Evolutionary conservation across 352 stramenopile species (phyloP).

Genomic region (Globisporangium nagaii): DNA sequence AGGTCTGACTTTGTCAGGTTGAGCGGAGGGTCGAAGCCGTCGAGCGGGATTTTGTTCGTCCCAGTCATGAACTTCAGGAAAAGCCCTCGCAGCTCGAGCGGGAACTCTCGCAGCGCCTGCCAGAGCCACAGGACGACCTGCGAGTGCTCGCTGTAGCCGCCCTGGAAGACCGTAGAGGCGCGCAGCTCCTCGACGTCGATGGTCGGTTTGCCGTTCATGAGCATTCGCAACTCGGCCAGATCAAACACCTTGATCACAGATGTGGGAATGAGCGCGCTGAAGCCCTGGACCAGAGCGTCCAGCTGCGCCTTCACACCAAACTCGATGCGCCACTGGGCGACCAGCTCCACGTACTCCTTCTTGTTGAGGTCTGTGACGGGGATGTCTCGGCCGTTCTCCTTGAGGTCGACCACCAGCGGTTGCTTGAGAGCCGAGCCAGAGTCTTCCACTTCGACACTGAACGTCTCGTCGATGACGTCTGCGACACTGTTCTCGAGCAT

Average conservation of each 20-base stretch:
- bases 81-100: constrained; percentile 40
- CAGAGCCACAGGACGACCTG: constrained; percentile 83
- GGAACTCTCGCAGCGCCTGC: constrained; percentile 71
- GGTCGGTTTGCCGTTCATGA: constrained; percentile 45
- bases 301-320: constrained; percentile 51
- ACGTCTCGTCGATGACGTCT: constrained; percentile 80
- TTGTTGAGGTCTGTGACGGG: constrained; percentile 77
- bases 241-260: constrained; percentile 44
- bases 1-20: constrained; percentile 83
- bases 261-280: constrained; percentile 45
- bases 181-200: constrained; percentile 86
- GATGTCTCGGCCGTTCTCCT: constrained; percentile 57
- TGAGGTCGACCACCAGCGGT: constrained; percentile 36
- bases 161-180: constrained; percentile 74
- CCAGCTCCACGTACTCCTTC: constrained; percentile 57
- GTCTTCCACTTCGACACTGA: constrained; percentile 59
- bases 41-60: constrained; percentile 75
- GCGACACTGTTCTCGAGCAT: constrained; percentile 83
- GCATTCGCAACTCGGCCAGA: constrained; percentile 30
- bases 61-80: constrained; percentile 87
- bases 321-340: constrained; percentile 58
- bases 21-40: constrained; percentile 83
- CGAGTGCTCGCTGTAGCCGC: constrained; percentile 70
- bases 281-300: constrained; percentile 45
- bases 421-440: constrained; percentile 10